Percentiles rank a stretch among this genome's conserved stretches.
These are phyloP conservation scores for Poa annua DNA, from an alignment of 176 grass and related monocot genomes.

Conservation along the genomic window DNA sequence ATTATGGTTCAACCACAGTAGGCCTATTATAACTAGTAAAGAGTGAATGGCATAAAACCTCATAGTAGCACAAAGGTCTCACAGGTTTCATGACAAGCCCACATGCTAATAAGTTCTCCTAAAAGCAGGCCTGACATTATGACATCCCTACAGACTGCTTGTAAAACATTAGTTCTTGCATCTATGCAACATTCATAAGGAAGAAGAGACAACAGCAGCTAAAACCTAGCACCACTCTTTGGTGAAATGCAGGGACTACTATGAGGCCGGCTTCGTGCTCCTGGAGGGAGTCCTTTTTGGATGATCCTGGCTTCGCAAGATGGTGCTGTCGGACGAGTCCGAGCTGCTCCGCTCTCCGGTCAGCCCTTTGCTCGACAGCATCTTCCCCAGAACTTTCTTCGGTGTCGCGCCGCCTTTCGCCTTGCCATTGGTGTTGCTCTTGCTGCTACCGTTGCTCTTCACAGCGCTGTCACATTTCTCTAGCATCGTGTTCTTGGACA, in stretches of 20 bases:
- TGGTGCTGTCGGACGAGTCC: conserved; percentile 73
- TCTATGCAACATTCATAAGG: conserved; percentile 56
- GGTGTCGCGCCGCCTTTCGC: conserved; percentile 47
- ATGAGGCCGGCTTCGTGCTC: conserved; percentile 48
- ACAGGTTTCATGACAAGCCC: conserved; percentile 43
- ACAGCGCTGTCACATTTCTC: conserved; percentile 16
- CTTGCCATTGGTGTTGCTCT: conserved; percentile 48
- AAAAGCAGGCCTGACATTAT: conserved; percentile 50
- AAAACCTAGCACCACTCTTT: conserved; percentile 40
- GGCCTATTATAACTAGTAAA: conserved; percentile 36
- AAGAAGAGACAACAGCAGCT: conserved; percentile 40
- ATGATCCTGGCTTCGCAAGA: conserved; percentile 50
- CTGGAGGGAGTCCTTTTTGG: conserved; percentile 59
- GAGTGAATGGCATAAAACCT: conserved; percentile 40
- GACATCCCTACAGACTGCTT: conserved; percentile 42
- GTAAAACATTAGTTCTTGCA: conserved; percentile 49
- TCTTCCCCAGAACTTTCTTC: conserved; percentile 71
- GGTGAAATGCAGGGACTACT: conserved; percentile 36
- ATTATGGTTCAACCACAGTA: conserved; percentile 16
- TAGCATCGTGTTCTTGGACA: conserved; percentile 47
- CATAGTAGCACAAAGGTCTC: conserved; percentile 34
- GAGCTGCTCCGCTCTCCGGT: conserved; percentile 68
- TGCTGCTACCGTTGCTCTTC: conserved; percentile 41
- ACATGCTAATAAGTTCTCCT: conserved; percentile 50
- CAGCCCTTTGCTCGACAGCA: conserved; percentile 60